These are phyloP conservation scores for Candida sojae DNA, from an alignment of 1,139 yeast genomes.

Conservation along the genomic window DNA sequence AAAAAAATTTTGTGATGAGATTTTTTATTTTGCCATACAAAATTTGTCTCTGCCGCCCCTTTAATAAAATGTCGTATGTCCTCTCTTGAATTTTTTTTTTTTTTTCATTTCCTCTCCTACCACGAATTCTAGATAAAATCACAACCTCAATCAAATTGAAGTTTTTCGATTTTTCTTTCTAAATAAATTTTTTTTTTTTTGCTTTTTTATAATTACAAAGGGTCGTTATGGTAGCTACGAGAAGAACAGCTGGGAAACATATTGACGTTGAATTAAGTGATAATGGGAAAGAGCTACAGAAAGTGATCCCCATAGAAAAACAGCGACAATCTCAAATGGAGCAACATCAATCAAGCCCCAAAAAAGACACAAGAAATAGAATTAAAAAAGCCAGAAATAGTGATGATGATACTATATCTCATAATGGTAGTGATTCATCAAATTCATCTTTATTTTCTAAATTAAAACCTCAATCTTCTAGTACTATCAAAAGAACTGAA, in stretches of 20 bases:
- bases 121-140: background rate
- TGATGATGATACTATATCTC: background rate
- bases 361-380: slow-evolving; percentile 16
- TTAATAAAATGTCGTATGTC: background rate
- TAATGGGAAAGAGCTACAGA: slow-evolving; percentile 14
- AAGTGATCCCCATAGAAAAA: slow-evolving; percentile 10
- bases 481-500: slow-evolving; percentile 10
- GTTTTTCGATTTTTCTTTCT: background rate
- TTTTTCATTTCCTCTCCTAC: background rate
- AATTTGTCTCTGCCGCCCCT: background rate
- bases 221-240: slow-evolving; percentile 14
- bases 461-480: background rate
- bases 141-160: background rate
- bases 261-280: slow-evolving; percentile 13
- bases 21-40: too few species aligned
- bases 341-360: slow-evolving; percentile 6
- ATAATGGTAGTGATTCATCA: background rate
- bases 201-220: background rate
- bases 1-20: too few species aligned
- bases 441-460: background rate
- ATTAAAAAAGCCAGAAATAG: slow-evolving; percentile 4
- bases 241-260: slow-evolving; percentile 12
- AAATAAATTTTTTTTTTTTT: background rate
- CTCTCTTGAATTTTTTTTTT: background rate
- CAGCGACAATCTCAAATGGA: slow-evolving; percentile 6